A percentile compares a stretch with the other conserved stretches of the same genome.
These are phyloP conservation scores for Kernera saxatilis DNA, from an alignment of 345 rosid species.

Conservation along the genomic window DNA sequence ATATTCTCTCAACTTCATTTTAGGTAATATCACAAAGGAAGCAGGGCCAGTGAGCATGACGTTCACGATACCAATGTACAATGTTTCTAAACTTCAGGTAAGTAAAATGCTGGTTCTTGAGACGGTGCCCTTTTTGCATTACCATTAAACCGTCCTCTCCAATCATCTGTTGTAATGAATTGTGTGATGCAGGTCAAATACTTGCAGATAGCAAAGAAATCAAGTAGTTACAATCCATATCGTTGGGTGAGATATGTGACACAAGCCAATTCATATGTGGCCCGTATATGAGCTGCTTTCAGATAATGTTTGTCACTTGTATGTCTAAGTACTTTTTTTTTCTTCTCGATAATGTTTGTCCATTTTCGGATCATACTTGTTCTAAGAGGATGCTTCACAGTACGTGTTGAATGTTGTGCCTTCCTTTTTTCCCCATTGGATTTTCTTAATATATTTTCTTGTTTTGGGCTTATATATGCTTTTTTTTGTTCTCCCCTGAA, in stretches of 20 bases:
- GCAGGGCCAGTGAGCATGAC: slow-evolving; percentile 98
- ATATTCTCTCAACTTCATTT: neutral
- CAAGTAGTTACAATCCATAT: slow-evolving; percentile 73
- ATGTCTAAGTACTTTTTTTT: neutral
- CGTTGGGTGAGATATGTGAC: slow-evolving; percentile 99
- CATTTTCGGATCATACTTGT: neutral
- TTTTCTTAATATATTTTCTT: neutral
- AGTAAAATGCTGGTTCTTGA: neutral
- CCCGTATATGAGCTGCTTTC: slow-evolving; percentile 46
- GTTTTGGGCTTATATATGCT: neutral
- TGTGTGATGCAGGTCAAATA: slow-evolving; percentile 71
- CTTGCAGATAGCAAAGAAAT: slow-evolving; percentile 96
- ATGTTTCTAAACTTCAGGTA: slow-evolving; percentile 92
- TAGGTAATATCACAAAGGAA: slow-evolving; percentile 94
- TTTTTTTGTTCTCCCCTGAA: neutral
- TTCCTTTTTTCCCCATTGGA: neutral
- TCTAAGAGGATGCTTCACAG: neutral
- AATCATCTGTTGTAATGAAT: neutral
- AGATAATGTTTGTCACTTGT: slow-evolving; percentile 9
- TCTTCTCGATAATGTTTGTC: neutral
- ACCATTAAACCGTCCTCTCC: neutral
- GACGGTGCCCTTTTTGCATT: neutral
- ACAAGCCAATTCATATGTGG: slow-evolving; percentile 96
- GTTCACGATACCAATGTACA: slow-evolving; percentile 95
- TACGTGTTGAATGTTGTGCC: slow-evolving; percentile 1